Evolutionary conservation across 345 rosid genomes (phyloP), one percentile per base, ranked within the genome.

Genomic region (Linum tenue): DNA sequence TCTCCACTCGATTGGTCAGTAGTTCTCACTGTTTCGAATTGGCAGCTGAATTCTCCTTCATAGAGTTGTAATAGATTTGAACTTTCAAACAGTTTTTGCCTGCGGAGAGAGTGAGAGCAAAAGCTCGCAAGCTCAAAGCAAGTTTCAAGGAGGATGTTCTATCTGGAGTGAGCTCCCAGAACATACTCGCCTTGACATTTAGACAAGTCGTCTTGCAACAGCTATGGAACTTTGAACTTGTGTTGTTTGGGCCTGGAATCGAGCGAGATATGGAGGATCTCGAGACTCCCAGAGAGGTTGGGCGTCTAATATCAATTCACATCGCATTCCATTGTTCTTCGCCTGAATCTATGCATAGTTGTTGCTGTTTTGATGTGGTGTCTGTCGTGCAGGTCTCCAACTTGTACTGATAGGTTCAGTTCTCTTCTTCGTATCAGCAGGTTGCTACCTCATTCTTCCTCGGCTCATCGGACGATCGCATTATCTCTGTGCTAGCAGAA

Each of bases 161-260:
- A 5, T 58, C 56, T 0, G 81, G 79, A 58, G 72, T 77, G 37
- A 55, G 79, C 12, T 80, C 95, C 0, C 68, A 69, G 50, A 87
- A 85, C 76, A 84, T 92, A 74, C 91, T 92, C 61, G 91, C 96
- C 3, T 83, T 88, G 90, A 92, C 97, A 5, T 90, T 90, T 69
- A 83, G 91, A 56, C 97, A 90, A 80, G 96, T 92, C 42, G 91
- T 90, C 64, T 37, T 86, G 73, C 79, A 87, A 62, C 84, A 82
- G 73, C 81, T 92, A 35, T 84, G 88, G 89, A 86, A 76, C 78
- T 88, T 92, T 62, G 87, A 90, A 72, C 77, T 92, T 14, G 78
- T 78, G 55, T 70, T 90, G 60, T 87, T 84, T 60, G 67, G 70
- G 37, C 96, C 97, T 55, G 98, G 97, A 63, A 60, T 87, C 8